Conservation (phyloP, 768 basidiomycete genomes). For the Boletus bicolor region DNA sequence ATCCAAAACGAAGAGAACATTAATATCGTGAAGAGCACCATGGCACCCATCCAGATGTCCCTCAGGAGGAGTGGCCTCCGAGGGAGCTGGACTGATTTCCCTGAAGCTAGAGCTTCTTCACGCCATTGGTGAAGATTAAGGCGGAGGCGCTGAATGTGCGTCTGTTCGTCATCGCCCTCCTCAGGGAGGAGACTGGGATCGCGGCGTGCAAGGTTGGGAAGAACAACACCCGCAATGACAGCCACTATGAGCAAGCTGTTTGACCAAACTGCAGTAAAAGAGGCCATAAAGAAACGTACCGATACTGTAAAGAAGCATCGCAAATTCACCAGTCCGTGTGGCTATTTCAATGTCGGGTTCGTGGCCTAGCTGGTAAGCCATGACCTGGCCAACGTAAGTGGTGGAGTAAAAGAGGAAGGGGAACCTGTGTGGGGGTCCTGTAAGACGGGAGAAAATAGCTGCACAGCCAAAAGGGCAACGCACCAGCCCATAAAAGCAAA, state of each 20-base stretch:
- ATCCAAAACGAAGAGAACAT: conserved; percentile 88
- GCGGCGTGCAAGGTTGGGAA: conserved; percentile 79
- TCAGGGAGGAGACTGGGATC: conserved; percentile 77
- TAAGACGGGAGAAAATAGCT: conserved; percentile 8
- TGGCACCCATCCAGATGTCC: conserved; percentile 90
- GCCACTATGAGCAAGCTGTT: conserved; percentile 54
- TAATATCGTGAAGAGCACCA: conserved; percentile 74
- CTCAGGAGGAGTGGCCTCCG: conserved; percentile 88
- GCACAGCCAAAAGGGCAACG: conserved; percentile 20
- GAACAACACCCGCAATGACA: conserved; percentile 72
- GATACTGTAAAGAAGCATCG: conserved; percentile 87
- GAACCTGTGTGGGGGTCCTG: conserved; percentile 52
- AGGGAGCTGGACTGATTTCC: conserved; percentile 73
- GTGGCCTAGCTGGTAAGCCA: conserved; percentile 71
- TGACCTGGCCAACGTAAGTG: conserved; percentile 90
- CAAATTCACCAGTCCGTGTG: conserved; percentile 80
- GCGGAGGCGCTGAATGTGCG: conserved; percentile 67
- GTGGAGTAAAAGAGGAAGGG: conserved; percentile 95
- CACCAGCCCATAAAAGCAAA: conserved; percentile 98
- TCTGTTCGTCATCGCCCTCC: conserved; percentile 65
- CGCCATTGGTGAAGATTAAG: conserved; percentile 78
- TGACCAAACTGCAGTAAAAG: background rate
- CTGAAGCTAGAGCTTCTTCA: conserved; percentile 73
- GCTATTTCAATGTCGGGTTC: conserved; percentile 85
- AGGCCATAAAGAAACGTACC: conserved; percentile 42